phyloP scores from a whole-genome alignment of 768 basidiomycete genomes.

The Paxillus rubicundulus region DNA sequence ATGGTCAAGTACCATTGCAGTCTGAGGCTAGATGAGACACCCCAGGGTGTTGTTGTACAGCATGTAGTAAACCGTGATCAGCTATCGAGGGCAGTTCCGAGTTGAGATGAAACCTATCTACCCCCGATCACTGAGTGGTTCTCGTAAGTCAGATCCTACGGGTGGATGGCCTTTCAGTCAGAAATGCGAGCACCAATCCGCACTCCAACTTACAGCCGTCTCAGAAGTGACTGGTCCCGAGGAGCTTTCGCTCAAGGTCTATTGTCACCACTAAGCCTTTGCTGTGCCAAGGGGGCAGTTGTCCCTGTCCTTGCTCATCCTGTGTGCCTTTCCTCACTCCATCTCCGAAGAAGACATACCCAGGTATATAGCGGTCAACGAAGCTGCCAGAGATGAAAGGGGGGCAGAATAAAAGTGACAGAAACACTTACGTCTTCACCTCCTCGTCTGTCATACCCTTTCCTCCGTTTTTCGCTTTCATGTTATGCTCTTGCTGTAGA shows the following conservation, averaged over 20 bases:
- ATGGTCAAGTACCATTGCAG: not conserved
- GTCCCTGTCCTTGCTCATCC: constrained; percentile 18
- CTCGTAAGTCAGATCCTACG: not conserved
- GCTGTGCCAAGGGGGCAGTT: constrained; percentile 41
- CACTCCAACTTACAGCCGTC: not conserved
- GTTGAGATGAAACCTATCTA: not conserved
- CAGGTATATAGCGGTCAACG: constrained; percentile 91
- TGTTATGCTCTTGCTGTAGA: constrained; percentile 82
- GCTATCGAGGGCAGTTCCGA: not conserved
- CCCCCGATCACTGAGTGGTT: not conserved
- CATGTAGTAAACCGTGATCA: not conserved
- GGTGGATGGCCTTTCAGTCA: not conserved
- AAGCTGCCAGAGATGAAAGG: constrained; percentile 48
- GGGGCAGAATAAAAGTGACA: constrained; percentile 1
- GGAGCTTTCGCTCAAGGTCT: constrained; percentile 50
- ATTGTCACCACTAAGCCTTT: constrained; percentile 53
- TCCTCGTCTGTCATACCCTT: constrained; percentile 85
- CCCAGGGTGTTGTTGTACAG: not conserved
- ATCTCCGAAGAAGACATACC: constrained; percentile 83
- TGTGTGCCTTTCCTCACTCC: constrained; percentile 42
- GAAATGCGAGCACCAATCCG: not conserved
- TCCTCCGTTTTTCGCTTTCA: constrained; percentile 85
- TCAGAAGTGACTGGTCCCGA: constrained; percentile 43
- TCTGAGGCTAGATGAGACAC: not conserved
- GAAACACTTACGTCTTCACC: constrained; percentile 48